Conservation (phyloP, 768 basidiomycete species). For the Rossbeevera mucosa region DNA sequence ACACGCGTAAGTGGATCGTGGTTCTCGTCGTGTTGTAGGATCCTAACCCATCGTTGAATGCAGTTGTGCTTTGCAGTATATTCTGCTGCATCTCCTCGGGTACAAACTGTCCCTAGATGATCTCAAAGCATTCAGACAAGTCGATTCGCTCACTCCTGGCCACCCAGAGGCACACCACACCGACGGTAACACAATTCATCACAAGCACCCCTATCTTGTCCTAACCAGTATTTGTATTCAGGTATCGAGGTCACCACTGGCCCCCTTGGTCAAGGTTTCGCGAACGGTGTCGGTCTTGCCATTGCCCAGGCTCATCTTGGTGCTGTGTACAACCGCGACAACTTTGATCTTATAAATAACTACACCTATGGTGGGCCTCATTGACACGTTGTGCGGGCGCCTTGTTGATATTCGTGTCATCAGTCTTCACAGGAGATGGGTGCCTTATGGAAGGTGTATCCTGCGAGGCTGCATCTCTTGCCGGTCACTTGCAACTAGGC, state of each 20-base stretch:
- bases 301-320: conserved; percentile 89
- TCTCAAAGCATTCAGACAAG: conserved; percentile 88
- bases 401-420: conserved; percentile 5
- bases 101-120: conserved; percentile 92
- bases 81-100: conserved; percentile 84
- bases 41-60: conserved; percentile 6
- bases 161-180: conserved; percentile 82
- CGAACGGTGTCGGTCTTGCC: conserved; percentile 89
- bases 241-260: conserved; percentile 92
- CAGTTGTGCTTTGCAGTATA: conserved; percentile 92
- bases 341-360: conserved; percentile 78
- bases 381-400: neutral
- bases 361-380: conserved; percentile 72
- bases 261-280: conserved; percentile 92
- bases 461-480: conserved; percentile 87
- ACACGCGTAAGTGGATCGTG: conserved; percentile 57
- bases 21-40: neutral
- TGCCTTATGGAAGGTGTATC: conserved; percentile 97
- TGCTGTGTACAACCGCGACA: conserved; percentile 86
- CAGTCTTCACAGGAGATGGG: conserved; percentile 90
- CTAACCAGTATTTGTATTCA: conserved; percentile 22
- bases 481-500: conserved; percentile 89
- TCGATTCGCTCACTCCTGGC: conserved; percentile 87
- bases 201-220: conserved; percentile 1
- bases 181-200: conserved; percentile 38